These are phyloP conservation scores for Arachnomyces sp. DNA, from an alignment of 2,329 filamentous ascomycete species.

Conservation along the genomic window DNA sequence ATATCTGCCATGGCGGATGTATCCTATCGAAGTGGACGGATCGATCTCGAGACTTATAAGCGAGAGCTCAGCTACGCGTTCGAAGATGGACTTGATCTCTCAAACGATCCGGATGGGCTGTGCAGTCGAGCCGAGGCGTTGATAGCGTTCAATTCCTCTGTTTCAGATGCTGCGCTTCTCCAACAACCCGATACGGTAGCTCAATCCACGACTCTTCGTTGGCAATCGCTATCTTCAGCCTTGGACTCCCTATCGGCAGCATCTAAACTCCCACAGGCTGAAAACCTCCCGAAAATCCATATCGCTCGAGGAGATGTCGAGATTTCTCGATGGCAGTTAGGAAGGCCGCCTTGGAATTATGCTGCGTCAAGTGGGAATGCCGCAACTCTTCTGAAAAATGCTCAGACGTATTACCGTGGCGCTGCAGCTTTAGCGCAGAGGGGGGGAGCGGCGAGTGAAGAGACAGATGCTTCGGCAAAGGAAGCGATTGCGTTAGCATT, in stretches of 20 bases:
- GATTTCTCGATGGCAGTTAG: constrained; percentile 46
- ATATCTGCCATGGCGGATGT: constrained; percentile 49
- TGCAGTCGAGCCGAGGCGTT: constrained; percentile 52
- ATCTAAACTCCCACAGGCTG: constrained; percentile 43
- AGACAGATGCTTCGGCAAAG: constrained; percentile 40
- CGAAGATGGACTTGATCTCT: constrained; percentile 31
- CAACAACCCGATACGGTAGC: constrained; percentile 23
- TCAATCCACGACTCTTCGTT: constrained; percentile 33
- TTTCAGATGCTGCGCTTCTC: constrained; percentile 28
- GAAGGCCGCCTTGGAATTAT: constrained; percentile 37
- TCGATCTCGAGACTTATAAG: constrained; percentile 48
- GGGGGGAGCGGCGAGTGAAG: constrained; percentile 36
- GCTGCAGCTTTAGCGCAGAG: constrained; percentile 36
- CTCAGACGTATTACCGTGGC: constrained; percentile 52
- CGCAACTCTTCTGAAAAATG: constrained; percentile 46
- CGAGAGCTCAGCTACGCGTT: constrained; percentile 36
- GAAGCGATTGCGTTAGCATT: constrained; percentile 43
- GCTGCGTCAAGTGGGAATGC: constrained; percentile 38
- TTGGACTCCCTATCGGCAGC: constrained; percentile 45
- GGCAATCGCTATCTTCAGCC: constrained; percentile 47
- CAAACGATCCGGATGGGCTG: constrained; percentile 41
- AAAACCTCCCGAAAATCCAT: constrained; percentile 48
- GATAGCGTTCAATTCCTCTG: constrained; percentile 45
- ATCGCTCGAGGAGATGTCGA: constrained; percentile 50
- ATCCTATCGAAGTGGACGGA: constrained; percentile 46